These are phyloP conservation scores for Syzygium jambos DNA, from an alignment of 345 rosid genomes.

Conservation along the genomic window DNA sequence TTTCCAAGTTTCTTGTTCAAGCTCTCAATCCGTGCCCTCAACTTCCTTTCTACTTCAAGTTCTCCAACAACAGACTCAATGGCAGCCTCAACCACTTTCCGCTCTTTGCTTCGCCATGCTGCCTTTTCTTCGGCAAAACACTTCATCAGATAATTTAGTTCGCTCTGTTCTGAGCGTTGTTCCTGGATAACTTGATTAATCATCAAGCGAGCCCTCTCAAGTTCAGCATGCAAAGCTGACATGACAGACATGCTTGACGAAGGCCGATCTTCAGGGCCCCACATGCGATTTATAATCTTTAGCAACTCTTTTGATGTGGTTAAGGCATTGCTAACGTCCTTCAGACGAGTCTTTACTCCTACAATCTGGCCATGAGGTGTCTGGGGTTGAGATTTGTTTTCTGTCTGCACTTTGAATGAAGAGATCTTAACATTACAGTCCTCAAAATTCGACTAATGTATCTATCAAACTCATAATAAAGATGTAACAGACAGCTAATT, in stretches of 20 bases:
- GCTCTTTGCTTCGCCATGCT: constrained; percentile 86
- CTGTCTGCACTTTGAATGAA: constrained; percentile 44
- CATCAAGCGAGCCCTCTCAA: constrained; percentile 87
- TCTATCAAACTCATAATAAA: background rate
- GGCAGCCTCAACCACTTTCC: constrained; percentile 81
- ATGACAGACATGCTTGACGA: constrained; percentile 89
- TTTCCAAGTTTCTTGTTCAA: constrained; percentile 91
- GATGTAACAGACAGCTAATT: background rate
- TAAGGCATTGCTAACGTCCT: constrained; percentile 86
- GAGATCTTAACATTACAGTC: background rate
- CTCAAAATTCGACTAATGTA: background rate
- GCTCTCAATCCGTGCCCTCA: constrained; percentile 77
- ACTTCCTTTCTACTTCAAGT: constrained; percentile 79
- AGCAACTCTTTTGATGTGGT: constrained; percentile 91
- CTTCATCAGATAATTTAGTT: constrained; percentile 71
- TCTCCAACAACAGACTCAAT: constrained; percentile 86
- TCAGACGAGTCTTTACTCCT: constrained; percentile 64
- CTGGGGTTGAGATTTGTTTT: constrained; percentile 72
- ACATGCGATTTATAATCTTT: constrained; percentile 80
- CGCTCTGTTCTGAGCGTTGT: constrained; percentile 64
- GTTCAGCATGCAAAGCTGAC: constrained; percentile 95
- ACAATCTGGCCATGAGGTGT: constrained; percentile 71
- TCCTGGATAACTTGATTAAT: constrained; percentile 86
- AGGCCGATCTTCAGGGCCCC: constrained; percentile 88
- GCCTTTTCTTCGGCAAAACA: constrained; percentile 93